A percentile compares a stretch with the other conserved stretches of the same genome.
These are phyloP conservation scores for Harringtonia aguacate DNA, from an alignment of 2,329 filamentous ascomycete species.

Conservation along the genomic window DNA sequence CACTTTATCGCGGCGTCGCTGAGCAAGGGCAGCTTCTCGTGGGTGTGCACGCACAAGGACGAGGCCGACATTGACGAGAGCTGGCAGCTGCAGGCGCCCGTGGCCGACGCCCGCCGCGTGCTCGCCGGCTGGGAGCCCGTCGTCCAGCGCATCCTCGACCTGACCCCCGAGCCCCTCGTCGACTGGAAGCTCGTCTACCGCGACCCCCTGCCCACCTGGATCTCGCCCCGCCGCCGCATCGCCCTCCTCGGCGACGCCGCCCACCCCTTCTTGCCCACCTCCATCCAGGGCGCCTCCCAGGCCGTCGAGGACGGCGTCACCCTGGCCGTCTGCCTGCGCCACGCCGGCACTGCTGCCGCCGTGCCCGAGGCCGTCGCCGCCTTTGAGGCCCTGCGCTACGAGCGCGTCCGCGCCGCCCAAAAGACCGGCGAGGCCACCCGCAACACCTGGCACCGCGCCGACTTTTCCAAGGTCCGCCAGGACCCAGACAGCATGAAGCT, in stretches of 20 bases:
- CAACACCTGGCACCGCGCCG: conserved; percentile 21
- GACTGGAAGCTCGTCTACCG: conserved; percentile 42
- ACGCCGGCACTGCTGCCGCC: conserved; percentile 1
- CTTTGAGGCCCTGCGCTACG: conserved; percentile 20
- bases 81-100: conserved; percentile 29
- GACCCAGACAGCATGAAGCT: conserved; percentile 19
- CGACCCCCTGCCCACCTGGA: conserved; percentile 38
- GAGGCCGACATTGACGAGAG: conserved; percentile 34
- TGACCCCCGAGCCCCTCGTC: conserved; percentile 28
- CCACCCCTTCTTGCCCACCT: conserved; percentile 38
- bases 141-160: conserved; percentile 30
- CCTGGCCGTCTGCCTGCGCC: conserved; percentile 22
- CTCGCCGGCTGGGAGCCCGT: conserved; percentile 37
- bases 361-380: conserved; percentile 17
- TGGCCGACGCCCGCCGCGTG: conserved; percentile 27
- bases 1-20: conserved; percentile 41
- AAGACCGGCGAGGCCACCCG: conserved; percentile 20
- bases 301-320: conserved; percentile 39
- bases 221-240: conserved; percentile 30
- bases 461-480: conserved; percentile 17
- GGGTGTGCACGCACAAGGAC: conserved; percentile 39
- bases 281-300: conserved; percentile 36
- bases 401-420: conserved; percentile 19
- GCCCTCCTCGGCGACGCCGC: conserved; percentile 37
- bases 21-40: conserved; percentile 40